These are phyloP conservation scores for Sclerotinia nivalis DNA, from an alignment of 2,329 filamentous ascomycete genomes.

Conservation along the genomic window DNA sequence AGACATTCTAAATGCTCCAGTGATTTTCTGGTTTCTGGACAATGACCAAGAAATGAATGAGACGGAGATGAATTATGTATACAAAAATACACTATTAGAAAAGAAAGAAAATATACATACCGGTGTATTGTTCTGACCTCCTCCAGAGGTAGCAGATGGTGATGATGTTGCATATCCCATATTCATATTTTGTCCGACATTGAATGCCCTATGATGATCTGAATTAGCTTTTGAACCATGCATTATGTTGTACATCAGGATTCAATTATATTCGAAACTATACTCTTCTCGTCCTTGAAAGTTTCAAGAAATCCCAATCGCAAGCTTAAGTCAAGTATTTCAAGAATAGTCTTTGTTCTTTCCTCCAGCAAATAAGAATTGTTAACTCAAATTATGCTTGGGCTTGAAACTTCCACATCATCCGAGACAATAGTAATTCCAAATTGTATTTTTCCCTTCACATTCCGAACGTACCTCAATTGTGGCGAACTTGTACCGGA, in stretches of 20 bases:
- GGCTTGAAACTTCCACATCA: background rate
- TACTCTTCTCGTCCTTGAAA: background rate
- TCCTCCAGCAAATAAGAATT: background rate
- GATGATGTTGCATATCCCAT: conserved; percentile 63
- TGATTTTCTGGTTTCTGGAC: background rate
- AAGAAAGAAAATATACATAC: conserved; percentile 46
- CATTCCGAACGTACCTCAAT: conserved; percentile 49
- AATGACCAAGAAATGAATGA: conserved; percentile 14
- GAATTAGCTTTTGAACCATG: conserved; percentile 31
- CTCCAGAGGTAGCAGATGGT: conserved; percentile 57
- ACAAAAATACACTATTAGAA: background rate
- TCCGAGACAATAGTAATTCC: conserved; percentile 4
- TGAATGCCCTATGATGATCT: conserved; percentile 36
- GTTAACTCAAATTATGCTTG: background rate
- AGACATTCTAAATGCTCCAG: conserved; percentile 14
- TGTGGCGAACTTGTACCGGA: conserved; percentile 51
- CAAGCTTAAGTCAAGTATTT: background rate
- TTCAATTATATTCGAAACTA: conserved; percentile 16
- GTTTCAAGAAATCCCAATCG: background rate
- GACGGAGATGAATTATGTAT: conserved; percentile 7
- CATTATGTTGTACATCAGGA: conserved; percentile 13
- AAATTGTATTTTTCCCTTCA: conserved; percentile 10
- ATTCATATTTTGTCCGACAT: conserved; percentile 33
- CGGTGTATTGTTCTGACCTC: conserved; percentile 60
- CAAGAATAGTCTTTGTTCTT: background rate